Evolutionary conservation across 2,329 filamentous ascomycete species (phyloP), one percentile per base, ranked within the genome.

Genomic region (Xylariaceae sp.): DNA sequence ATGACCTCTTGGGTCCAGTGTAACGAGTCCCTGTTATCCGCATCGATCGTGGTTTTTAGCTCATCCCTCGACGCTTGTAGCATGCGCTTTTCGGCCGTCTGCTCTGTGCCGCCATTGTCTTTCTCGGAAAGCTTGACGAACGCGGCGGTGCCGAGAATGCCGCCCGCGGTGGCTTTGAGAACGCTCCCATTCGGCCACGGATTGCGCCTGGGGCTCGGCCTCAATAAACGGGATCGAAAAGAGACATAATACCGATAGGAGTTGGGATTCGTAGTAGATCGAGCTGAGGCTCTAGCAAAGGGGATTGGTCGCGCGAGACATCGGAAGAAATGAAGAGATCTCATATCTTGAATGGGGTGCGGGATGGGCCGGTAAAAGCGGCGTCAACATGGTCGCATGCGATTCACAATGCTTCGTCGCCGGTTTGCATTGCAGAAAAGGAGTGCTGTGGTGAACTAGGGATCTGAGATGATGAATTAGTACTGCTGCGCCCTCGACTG

Each of bases 61-160:
- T 96, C 92, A 51, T 84, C 75, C 40, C 88, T 78, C 36, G 92
- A 96, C 2, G 80, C 83, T 68, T 91, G 83, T 13, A 96, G 80
- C 92, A 96, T 96, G 60, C 89, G 87, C 71, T 81, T 81, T 72
- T 96, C 92, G 22, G 83, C 82, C 2, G 92, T 96, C 65, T 87
- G 68, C 16, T 75, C 70, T 3, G 72, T 68, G 40, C 70, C 74
- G 36, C 61, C 69, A 58, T 81, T 78, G 40, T 83, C 77, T 56
- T 77, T 69, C 62, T 84, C 78, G 3, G 81, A 80, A 6, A 85
- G 68, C 61, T 79, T 73, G 41, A 85, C 73, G 65, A 86, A 86
- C 1, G 76, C 76, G 0, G 77, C 75, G 0, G 82, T 80, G 7
- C 76, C 81, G 9, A 85, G 68, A 0, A 70, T 69, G 4, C 67